These are phyloP conservation scores for Xylaria sp. DNA, from an alignment of 2,329 filamentous ascomycete genomes.

Conservation along the genomic window DNA sequence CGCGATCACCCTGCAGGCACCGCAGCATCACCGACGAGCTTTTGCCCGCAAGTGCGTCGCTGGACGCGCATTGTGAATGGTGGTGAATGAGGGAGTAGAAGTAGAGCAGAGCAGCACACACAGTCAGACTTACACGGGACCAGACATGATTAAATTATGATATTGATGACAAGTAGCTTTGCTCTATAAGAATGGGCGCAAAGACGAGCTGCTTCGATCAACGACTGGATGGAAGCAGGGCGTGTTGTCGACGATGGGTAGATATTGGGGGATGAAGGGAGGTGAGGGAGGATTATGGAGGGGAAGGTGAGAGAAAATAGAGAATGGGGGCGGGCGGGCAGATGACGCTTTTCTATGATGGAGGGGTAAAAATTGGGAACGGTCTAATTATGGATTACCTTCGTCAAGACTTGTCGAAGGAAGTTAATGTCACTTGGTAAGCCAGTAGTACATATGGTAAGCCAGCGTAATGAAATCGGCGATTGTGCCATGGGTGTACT, in stretches of 20 bases:
- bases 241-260: neutral
- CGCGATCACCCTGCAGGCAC: conserved; percentile 3
- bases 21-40: conserved; percentile 3
- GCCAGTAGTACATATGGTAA: neutral
- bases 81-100: conserved; percentile 21
- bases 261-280: neutral
- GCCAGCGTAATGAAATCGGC: neutral
- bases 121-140: conserved; percentile 58
- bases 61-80: conserved; percentile 3
- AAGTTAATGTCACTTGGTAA: neutral
- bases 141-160: conserved; percentile 55
- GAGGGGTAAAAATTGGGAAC: conserved; percentile 27
- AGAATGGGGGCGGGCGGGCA: conserved; percentile 18
- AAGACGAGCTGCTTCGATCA: conserved; percentile 4
- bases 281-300: conserved; percentile 15
- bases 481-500: neutral
- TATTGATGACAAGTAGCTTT: conserved; percentile 14
- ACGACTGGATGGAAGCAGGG: conserved; percentile 6
- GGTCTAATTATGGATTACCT: conserved; percentile 4
- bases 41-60: neutral
- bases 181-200: conserved; percentile 8
- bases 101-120: conserved; percentile 14
- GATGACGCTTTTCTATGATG: conserved; percentile 31
- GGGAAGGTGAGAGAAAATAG: conserved; percentile 18
- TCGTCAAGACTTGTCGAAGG: neutral